Base-by-base conservation (phyloP, 768 basidiomycete genomes). In the Heimioporus sp. region DNA sequence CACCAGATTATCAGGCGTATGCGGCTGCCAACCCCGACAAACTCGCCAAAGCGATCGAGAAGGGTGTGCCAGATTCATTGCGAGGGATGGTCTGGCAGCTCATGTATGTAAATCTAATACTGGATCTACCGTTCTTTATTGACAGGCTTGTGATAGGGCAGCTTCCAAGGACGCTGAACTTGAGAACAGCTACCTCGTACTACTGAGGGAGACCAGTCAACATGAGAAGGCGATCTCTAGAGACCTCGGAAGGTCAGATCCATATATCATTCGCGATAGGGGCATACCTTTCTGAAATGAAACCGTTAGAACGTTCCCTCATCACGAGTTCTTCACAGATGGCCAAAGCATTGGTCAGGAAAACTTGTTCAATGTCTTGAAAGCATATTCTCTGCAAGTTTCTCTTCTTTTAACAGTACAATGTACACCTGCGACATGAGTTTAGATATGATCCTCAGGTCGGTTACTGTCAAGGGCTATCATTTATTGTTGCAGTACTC, bases 1-100 rank as follows among this genome's bases (percentile, higher is more conserved):
- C 24, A 31, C 41, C 52, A 86, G 93, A 98, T 68, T 99, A 98
- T 65, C 90, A 93, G 65, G 76, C 72, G 5, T 96, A 94, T 51
- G 97, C 97, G 6, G 72, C 89, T 13, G 81, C 86, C 46, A 74
- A 83, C 50, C 80, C 96, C 4, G 84, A 90, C 55, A 80, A 86
- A 53, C 74, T 99, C 21, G 92, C 92, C 1, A 78, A 79, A 60
- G 96, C 94, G 4, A 99, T 99, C 48, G 93, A 97, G 58, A 79
- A 77, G 54, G 97, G 97, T 4, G 92, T 99, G 37, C 97, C 97
- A 13, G 75, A 82, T 39, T 84, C 92, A 2, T 72, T 95, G 43
- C 82, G 93, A 46, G 93, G 93, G 43, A 96, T 98, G 86, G 84
- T 96, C 76, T 98, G 91, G 92, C 94, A 97, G 66, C 78, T 96